Evolutionary conservation across 176 grass and related monocot genomes (phyloP).

Genomic region (Metroxylon sagu): DNA sequence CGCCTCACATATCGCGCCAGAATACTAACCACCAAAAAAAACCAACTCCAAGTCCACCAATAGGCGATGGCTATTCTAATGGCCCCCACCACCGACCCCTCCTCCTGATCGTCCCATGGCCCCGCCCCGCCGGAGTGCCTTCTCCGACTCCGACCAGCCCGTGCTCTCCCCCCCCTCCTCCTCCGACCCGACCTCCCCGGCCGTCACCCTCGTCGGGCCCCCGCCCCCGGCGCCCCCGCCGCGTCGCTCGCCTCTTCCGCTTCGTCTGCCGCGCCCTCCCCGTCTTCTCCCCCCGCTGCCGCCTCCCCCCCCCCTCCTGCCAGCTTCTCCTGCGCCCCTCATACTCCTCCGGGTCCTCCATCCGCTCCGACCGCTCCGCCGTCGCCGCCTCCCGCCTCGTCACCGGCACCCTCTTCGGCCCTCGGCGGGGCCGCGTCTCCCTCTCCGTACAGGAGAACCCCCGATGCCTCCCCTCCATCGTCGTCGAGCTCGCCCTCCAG

Average conservation of each 20-base stretch:
- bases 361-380: background rate
- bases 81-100: too few relatives aligned
- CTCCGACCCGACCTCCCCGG: background rate
- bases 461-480: slow-evolving; percentile 9
- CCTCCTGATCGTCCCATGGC: too few relatives aligned
- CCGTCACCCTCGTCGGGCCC: slow-evolving; percentile 36
- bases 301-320: slow-evolving; percentile 18
- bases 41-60: too few relatives aligned
- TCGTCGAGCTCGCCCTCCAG: slow-evolving; percentile 4
- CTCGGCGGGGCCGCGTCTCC: slow-evolving; percentile 1
- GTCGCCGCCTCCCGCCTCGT: background rate
- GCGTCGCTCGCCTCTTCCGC: slow-evolving; percentile 31
- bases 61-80: too few relatives aligned
- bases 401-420: slow-evolving; percentile 13
- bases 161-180: background rate
- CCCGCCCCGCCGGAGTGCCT: too few relatives aligned
- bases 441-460: slow-evolving; percentile 12
- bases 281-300: slow-evolving; percentile 36
- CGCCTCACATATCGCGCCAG: too few relatives aligned
- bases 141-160: too few relatives aligned
- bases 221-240: background rate
- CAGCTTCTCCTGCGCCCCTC: background rate
- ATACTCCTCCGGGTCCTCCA: slow-evolving; percentile 19
- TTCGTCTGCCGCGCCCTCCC: slow-evolving; percentile 46
- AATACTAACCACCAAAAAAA: too few relatives aligned